Evolutionary conservation across 2,329 filamentous ascomycete species (phyloP), one percentile per base, ranked within the genome.

Genomic region (Pseudocercospora crystallina): DNA sequence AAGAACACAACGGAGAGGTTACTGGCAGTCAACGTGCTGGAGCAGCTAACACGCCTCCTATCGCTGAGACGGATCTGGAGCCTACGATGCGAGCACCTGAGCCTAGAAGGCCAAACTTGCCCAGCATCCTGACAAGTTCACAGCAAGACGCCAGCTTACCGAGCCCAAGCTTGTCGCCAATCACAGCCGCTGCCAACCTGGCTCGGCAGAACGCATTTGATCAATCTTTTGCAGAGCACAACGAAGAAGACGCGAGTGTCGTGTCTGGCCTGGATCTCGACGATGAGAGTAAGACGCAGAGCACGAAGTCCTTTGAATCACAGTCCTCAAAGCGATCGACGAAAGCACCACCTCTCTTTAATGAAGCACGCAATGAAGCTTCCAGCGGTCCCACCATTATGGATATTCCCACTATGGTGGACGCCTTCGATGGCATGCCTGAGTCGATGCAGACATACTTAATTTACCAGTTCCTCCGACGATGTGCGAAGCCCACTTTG

Each of bases 391-490:
- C 74, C 50, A 68, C 64, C 0, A 56, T 92, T 14, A 81, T 91
- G 72, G 89, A 95, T 62, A 87, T 92, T n/a, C 88, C 88, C 7
- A 82, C 80, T 12, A 89, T 99, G 78, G 74, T 99, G 12, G 88
- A 96, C 61, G 85, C 85, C 2, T 99, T 97, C 63, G 92, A 97
- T 68, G 82, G 87, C 5, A 87, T 99, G 79, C 90, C 92, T 2
- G 83, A 88, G 38, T 87, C 94, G 63, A 84, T 99, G 81, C 94
- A 99, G 72, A 88, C 87, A 0, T 95, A 95, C 66, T 86, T 99
- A 73, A 95, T 99, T 84, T 97, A 95, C 67, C 92, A 99, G 67
- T 83, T 99, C 48, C 80, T 99, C 20, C 86, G 89, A 49, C 82
- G 94, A 40, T 97, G 91, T 65, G 83, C 90, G 5, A 87, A 95